phyloP scores from a whole-genome alignment of 116 monocot genomes.

The Thalassia testudinum region DNA sequence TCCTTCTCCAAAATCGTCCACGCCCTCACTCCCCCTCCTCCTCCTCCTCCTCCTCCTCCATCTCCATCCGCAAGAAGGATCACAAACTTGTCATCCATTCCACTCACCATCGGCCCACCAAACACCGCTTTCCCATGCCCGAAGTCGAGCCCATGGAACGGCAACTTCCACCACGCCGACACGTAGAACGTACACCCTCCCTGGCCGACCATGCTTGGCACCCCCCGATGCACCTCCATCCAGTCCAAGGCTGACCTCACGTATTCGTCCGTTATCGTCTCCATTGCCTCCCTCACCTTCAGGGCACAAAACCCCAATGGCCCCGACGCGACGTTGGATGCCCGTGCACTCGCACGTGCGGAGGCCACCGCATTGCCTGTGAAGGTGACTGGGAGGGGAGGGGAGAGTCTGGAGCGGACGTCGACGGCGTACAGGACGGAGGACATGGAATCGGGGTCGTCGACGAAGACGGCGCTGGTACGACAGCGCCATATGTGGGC shows the following conservation, averaged over 20 bases:
- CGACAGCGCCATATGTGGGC: slow-evolving; percentile 67
- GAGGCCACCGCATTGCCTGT: slow-evolving; percentile 58
- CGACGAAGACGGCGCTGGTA: slow-evolving; percentile 34
- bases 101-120: slow-evolving; percentile 13
- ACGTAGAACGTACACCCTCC: slow-evolving; percentile 70
- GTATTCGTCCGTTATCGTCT: slow-evolving; percentile 50
- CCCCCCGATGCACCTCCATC: slow-evolving; percentile 53
- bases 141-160: slow-evolving; percentile 64
- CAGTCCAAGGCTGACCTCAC: slow-evolving; percentile 70
- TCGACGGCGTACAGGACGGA: slow-evolving; percentile 65
- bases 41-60: too few species aligned
- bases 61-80: slow-evolving; percentile 42
- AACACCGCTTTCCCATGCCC: slow-evolving; percentile 42
- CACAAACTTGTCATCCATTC: slow-evolving; percentile 82
- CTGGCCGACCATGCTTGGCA: slow-evolving; percentile 30
- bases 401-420: slow-evolving; percentile 33
- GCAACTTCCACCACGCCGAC: slow-evolving; percentile 80
- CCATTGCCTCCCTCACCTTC: slow-evolving; percentile 47
- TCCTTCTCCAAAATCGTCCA: slow-evolving; percentile 49
- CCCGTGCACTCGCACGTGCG: slow-evolving; percentile 30
- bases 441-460: slow-evolving; percentile 18
- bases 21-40: slow-evolving; percentile 29
- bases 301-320: slow-evolving; percentile 31
- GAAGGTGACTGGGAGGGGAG: slow-evolving; percentile 38
- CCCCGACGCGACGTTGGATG: slow-evolving; percentile 17